Percentiles rank a stretch among this genome's conserved stretches.
phyloP scores from a whole-genome alignment of 1,284 basidiomycete species.

The Apiotrichum brassicae region DNA sequence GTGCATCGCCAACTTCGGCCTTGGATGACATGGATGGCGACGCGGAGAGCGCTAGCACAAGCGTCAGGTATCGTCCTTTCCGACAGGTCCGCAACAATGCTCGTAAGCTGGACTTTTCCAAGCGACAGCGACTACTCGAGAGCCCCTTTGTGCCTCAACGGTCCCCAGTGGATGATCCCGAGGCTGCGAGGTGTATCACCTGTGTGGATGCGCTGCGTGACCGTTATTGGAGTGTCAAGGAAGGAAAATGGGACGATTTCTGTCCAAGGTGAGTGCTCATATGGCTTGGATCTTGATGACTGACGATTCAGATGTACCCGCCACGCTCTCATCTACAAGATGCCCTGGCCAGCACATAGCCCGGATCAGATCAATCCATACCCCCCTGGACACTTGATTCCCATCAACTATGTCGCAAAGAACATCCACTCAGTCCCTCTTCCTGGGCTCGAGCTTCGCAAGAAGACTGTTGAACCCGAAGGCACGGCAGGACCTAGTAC shows the following conservation, averaged over 20 bases:
- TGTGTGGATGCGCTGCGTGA: constrained; percentile 32
- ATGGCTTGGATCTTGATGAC: background rate
- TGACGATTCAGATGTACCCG: constrained; percentile 32
- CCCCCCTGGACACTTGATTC: constrained; percentile 34
- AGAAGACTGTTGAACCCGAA: constrained; percentile 10
- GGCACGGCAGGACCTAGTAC: background rate
- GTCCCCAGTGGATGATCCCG: constrained; percentile 15
- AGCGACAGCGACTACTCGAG: too few species aligned
- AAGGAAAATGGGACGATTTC: constrained; percentile 24
- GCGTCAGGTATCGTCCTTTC: background rate
- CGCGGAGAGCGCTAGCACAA: constrained; percentile 6
- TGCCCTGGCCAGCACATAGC: constrained; percentile 40
- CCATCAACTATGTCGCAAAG: constrained; percentile 22
- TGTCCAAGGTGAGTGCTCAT: constrained; percentile 29
- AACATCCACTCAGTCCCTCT: constrained; percentile 11
- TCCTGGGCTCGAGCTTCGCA: constrained; percentile 20
- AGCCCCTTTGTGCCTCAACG: constrained; percentile 17
- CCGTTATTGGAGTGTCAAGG: constrained; percentile 7
- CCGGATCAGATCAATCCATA: constrained; percentile 16
- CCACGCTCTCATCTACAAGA: constrained; percentile 38
- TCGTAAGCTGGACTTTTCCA: background rate
- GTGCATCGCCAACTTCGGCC: too few species aligned
- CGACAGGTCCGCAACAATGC: constrained; percentile 18
- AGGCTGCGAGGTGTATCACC: constrained; percentile 29
- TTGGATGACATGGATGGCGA: constrained; percentile 6